A percentile compares a stretch with the other conserved stretches of the same genome.
phyloP scores from a whole-genome alignment of 805 yeast genomes.

The Monosporozyma aquatica region DNA sequence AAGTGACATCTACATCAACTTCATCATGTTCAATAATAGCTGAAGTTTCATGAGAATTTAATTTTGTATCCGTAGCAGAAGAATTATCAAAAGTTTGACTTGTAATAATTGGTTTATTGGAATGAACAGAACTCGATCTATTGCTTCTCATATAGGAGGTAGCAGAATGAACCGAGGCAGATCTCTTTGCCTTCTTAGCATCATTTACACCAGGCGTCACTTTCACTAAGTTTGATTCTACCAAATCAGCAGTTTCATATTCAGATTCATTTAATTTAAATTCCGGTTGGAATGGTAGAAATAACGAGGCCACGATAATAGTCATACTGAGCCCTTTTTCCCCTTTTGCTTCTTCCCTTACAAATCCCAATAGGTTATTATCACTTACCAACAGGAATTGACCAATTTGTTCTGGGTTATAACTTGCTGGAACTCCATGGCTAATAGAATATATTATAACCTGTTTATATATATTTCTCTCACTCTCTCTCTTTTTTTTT shows the following conservation, averaged over 20 bases:
- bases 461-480: no score
- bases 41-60: conserved; percentile 5
- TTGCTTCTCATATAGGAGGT: not conserved
- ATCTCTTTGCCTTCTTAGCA: conserved; percentile 13
- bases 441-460: no score
- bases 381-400: no score
- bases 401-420: no score
- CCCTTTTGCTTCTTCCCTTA: not conserved
- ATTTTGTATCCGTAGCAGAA: conserved; percentile 4
- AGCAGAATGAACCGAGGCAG: conserved; percentile 20
- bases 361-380: no score
- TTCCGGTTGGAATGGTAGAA: conserved; percentile 70
- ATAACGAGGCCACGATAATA: conserved; percentile 61
- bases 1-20: conserved; percentile 11
- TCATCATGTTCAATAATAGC: conserved; percentile 1
- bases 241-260: conserved; percentile 28
- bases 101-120: conserved; percentile 14
- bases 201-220: conserved; percentile 11
- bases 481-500: no score
- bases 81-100: not conserved
- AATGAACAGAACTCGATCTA: conserved; percentile 6
- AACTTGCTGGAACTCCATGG: no score
- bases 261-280: conserved; percentile 26
- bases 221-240: conserved; percentile 21
- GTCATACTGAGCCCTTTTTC: conserved; percentile 38